phyloP scores from a whole-genome alignment of 768 basidiomycete species.

The Auricularia cornea region DNA sequence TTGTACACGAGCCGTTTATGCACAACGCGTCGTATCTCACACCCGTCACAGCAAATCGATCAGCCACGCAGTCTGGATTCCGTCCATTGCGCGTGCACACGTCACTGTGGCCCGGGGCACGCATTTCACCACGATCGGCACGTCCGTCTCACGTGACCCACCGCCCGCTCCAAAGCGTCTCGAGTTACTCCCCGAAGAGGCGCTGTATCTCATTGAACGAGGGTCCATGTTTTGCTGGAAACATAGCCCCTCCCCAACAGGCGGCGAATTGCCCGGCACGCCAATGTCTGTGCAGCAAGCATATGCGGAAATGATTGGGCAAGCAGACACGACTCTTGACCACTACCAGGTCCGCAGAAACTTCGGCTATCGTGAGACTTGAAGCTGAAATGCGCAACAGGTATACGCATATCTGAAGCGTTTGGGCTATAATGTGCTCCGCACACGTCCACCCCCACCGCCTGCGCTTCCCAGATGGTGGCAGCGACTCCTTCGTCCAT shows the following conservation, averaged over 20 bases:
- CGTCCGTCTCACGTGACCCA: constrained; percentile 57
- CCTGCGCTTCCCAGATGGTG: background rate
- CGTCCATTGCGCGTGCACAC: constrained; percentile 52
- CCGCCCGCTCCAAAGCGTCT: constrained; percentile 44
- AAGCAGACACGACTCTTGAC: constrained; percentile 69
- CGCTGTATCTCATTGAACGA: constrained; percentile 86
- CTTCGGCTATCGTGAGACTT: no score
- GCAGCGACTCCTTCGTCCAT: constrained; percentile 18
- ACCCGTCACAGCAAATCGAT: constrained; percentile 50
- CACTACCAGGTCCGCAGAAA: constrained; percentile 64
- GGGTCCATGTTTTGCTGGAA: constrained; percentile 84
- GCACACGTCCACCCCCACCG: constrained; percentile 53
- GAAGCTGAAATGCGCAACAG: constrained; percentile 42
- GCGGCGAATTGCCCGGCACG: constrained; percentile 36
- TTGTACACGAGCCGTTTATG: constrained; percentile 14
- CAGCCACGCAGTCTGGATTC: constrained; percentile 77
- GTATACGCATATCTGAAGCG: constrained; percentile 90
- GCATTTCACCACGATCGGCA: constrained; percentile 74
- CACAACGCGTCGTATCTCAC: background rate
- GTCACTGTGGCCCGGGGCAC: constrained; percentile 74
- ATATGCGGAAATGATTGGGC: constrained; percentile 77
- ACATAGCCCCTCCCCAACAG: constrained; percentile 23
- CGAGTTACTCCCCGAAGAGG: constrained; percentile 91
- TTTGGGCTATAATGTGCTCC: constrained; percentile 80
- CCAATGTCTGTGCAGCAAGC: constrained; percentile 93